Conservation (phyloP, 2,329 filamentous ascomycete species). For the Aspergillus sp. region DNA sequence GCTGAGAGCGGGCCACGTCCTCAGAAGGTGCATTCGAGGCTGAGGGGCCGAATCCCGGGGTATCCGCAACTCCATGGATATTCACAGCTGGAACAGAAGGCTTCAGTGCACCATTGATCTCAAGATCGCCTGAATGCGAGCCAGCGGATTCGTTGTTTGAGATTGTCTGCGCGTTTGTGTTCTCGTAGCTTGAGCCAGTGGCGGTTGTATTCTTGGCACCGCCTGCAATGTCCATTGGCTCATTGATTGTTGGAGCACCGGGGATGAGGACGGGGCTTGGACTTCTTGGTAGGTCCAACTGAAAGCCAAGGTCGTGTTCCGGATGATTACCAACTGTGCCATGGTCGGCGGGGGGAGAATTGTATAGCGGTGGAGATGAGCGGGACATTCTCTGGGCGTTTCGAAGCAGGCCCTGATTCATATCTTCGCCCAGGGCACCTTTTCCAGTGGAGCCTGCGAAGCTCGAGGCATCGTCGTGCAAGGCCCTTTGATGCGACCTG, state of each 20-base stretch:
- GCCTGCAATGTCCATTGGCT: constrained; percentile 5
- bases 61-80: constrained; percentile 24
- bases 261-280: constrained; percentile 21
- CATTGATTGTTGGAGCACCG: constrained; percentile 10
- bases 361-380: constrained; percentile 46
- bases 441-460: constrained; percentile 52
- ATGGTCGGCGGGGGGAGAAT: constrained; percentile 17
- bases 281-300: constrained; percentile 21
- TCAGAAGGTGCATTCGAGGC: constrained; percentile 23
- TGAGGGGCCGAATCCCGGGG: constrained; percentile 11
- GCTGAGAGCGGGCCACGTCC: constrained; percentile 24
- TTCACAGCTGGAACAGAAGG: constrained; percentile 41
- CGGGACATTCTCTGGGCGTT: constrained; percentile 61
- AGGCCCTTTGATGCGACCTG: constrained; percentile 34
- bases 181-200: neutral
- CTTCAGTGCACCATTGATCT: neutral
- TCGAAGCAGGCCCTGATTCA: constrained; percentile 53
- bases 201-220: neutral
- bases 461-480: constrained; percentile 52
- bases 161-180: no score
- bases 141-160: constrained; percentile 47
- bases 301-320: constrained; percentile 19
- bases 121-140: neutral
- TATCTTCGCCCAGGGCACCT: constrained; percentile 43
- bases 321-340: constrained; percentile 13